These are phyloP conservation scores for Diaporthe citrichinensis DNA, from an alignment of 2,329 filamentous ascomycete species.

Conservation along the genomic window DNA sequence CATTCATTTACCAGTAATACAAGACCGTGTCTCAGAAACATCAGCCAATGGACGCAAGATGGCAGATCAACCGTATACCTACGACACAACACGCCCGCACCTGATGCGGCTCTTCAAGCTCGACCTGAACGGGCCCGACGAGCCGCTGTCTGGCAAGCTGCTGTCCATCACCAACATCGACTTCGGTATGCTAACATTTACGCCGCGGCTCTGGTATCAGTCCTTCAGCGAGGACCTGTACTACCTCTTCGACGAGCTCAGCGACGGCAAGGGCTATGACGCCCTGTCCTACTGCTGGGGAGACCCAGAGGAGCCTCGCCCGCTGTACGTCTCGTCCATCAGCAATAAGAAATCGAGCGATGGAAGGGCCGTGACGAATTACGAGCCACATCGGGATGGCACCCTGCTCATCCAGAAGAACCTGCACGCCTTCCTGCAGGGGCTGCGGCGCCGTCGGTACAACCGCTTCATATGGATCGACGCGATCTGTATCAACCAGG, in stretches of 20 bases:
- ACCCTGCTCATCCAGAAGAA: background rate
- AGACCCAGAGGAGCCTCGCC: background rate
- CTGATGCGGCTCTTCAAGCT: background rate
- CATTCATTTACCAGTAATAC: no score
- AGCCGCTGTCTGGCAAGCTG: background rate
- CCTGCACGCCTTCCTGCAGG: background rate
- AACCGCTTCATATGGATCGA: background rate
- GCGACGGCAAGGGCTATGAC: background rate
- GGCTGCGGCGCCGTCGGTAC: background rate
- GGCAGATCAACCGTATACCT: background rate
- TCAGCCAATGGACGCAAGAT: background rate
- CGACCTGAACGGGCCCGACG: background rate
- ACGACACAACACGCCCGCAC: background rate
- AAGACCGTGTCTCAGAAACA: background rate
- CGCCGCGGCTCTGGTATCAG: background rate
- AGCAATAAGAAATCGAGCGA: background rate
- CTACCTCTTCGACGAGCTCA: background rate
- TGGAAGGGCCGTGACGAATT: background rate
- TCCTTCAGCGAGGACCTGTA: background rate
- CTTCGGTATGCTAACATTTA: background rate
- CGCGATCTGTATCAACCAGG: background rate
- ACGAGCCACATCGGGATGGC: background rate
- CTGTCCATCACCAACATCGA: background rate
- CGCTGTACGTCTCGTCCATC: background rate
- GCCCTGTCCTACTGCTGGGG: background rate